Evolutionary conservation across 2,329 filamentous ascomycete genomes (phyloP), one percentile per base, ranked within the genome.

Genomic region (Fusarium sp.): DNA sequence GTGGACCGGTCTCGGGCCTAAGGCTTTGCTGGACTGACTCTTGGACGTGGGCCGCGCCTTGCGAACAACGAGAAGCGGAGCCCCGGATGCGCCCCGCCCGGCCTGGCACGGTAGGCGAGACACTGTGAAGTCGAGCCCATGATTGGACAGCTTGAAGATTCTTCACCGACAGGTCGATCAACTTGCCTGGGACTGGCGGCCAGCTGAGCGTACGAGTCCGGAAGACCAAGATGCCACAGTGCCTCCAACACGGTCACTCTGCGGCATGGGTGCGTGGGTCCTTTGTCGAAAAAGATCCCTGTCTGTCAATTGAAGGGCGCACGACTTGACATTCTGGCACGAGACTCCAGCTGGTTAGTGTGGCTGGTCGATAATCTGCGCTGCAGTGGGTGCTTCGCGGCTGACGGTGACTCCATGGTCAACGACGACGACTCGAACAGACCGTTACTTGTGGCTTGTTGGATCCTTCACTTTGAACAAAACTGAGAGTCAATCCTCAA

Each of bases 291-390:
- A 74, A 62, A 39, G 67, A 75, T 73, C 69, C 70, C 65, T 69
- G 69, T 75, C 72, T 79, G 77, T 79, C 77, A 79, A 79, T 67
- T 71, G 77, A 79, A 79, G 78, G 78, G 78, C 78, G 78, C 74
- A 71, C 65, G 52, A 67, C 60, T 75, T 73, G 77, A 78, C 76
- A 78, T 76, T 67, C 66, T 72, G 69, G 71, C 73, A 69, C 72
- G 74, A 72, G 74, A 76, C 76, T 76, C 67, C 67, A 56, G 52
- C 62, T 65, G 52, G 65, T 60, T 72, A 65, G 68, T 64, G 73
- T 74, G 68, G 68, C 71, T 76, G 73, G 73, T 31, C 69, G 71
- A 68, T 61, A 39, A 48, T 72, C 63, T 65, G 61, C 48, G 72
- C 61, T 75, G 29, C 54, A 64, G 67, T 63, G 50, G 43, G 59